Evolutionary conservation across 2,329 filamentous ascomycete genomes (phyloP), one percentile per base, ranked within the genome.

Genomic region (Lachnellula cervina): DNA sequence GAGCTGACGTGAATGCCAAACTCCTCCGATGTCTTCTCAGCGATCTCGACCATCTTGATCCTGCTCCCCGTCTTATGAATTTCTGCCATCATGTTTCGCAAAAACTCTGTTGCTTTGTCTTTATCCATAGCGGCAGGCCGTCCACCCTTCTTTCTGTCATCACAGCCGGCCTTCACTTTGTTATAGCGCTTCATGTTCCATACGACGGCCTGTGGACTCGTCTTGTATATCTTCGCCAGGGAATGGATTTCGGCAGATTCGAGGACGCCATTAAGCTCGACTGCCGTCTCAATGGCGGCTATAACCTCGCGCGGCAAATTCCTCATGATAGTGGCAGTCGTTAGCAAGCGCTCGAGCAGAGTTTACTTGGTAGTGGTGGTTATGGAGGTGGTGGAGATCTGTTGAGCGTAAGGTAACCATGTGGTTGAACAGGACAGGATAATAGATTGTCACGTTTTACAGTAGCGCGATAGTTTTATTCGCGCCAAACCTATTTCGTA

Each of bases 171-270:
- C 37, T 51, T 57, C 38, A 54, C 51, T 45, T 57, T 54, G 35
- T 57, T 54, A 28, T 54, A 48, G 17, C 55, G 32, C 42, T 51
- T 57, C 51, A 54, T 48, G 32, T 57, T 54, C 51, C 42, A 57
- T 13, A 57, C 51, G n/a, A 57, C 35, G 5, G 55, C 55, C 21
- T 54, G 55, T 4, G 51, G 51, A 32, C 51, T 54, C n/a, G 55
- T 54, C 47, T 57, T 57, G 40, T 57, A 57, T 37, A 57, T 57
- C 34, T 51, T 54, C 3, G 47, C 51, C 8, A 51, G 47, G 3
- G 48, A 54, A 44, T 54, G 55, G 16, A 57, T 57, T 35, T 47
- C 51, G 17, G 51, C 51, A 17, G 55, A 57, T 45, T 57, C 55
- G 40, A 57, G 51, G 13, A 46, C 40, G 8, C 55, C 55, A 25